phyloP scores from a whole-genome alignment of 2,329 filamentous ascomycete species.

The Alternaria brassicicola region DNA sequence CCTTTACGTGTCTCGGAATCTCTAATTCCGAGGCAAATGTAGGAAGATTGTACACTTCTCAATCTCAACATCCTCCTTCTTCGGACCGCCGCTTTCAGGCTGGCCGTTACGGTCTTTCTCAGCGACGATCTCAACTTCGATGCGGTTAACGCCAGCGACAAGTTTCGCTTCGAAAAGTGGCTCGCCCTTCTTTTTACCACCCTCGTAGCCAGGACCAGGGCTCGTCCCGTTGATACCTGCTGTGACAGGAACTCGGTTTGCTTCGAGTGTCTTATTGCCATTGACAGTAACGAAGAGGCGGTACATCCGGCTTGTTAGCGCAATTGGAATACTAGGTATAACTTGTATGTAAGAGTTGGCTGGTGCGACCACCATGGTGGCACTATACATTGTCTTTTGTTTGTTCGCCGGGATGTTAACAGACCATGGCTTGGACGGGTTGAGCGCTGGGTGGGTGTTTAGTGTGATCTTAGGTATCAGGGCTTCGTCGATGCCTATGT shows the following conservation, averaged over 20 bases:
- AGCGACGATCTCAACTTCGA: conserved; percentile 79
- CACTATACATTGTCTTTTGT: conserved; percentile 71
- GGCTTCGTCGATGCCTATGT: conserved; percentile 57
- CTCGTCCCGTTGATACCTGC: conserved; percentile 41
- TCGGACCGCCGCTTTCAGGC: conserved; percentile 32
- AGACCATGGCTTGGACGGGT: conserved; percentile 65
- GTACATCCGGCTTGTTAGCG: conserved; percentile 71
- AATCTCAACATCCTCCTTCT: conserved; percentile 65
- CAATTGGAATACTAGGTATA: conserved; percentile 67
- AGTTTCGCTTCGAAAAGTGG: conserved; percentile 79
- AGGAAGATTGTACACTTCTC: conserved; percentile 80
- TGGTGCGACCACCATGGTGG: conserved; percentile 72
- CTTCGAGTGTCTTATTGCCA: conserved; percentile 65
- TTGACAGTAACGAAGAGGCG: conserved; percentile 78
- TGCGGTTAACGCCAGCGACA: conserved; percentile 73
- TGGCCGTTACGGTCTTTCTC: conserved; percentile 61
- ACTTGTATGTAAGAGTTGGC: conserved; percentile 75
- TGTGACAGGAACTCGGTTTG: conserved; percentile 59
- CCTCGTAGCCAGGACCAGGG: conserved; percentile 32
- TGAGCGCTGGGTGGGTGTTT: conserved; percentile 70
- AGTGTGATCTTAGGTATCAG: conserved; percentile 71
- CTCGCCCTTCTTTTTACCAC: conserved; percentile 57
- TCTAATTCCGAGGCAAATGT: conserved; percentile 63
- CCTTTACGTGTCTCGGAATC: background rate
- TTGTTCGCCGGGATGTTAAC: conserved; percentile 70